A percentile compares a stretch with the other conserved stretches of the same genome.
These are phyloP conservation scores for Aspergillus piperis DNA, from an alignment of 2,329 filamentous ascomycete genomes.

Conservation along the genomic window DNA sequence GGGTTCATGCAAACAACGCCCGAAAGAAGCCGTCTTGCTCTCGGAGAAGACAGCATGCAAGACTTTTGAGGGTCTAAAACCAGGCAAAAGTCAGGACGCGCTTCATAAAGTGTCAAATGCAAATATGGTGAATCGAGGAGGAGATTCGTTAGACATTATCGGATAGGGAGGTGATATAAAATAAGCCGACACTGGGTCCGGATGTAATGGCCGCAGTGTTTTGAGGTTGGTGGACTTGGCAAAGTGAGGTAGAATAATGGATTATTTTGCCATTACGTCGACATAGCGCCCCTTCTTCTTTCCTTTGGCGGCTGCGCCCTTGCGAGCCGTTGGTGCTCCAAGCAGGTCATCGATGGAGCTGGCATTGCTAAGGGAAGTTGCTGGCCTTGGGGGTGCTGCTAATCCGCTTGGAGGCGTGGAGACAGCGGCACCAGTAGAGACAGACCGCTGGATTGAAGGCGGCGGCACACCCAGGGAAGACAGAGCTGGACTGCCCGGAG, in stretches of 20 bases:
- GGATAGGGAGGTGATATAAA: slow-evolving; percentile 16
- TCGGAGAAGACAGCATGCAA: slow-evolving; percentile 14
- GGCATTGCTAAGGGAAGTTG: slow-evolving; percentile 85
- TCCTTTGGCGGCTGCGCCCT: slow-evolving; percentile 64
- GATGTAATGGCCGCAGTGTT: neutral
- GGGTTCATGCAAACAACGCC: slow-evolving; percentile 10
- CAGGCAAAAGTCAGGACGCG: slow-evolving; percentile 13
- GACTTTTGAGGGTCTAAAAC: slow-evolving; percentile 13
- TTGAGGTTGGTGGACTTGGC: neutral
- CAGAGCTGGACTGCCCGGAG: slow-evolving; percentile 35
- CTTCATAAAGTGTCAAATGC: slow-evolving; percentile 9
- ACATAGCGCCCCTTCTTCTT: slow-evolving; percentile 87
- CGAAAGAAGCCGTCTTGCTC: slow-evolving; percentile 6
- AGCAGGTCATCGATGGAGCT: slow-evolving; percentile 93
- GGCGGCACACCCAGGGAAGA: slow-evolving; percentile 33
- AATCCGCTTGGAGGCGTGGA: slow-evolving; percentile 40
- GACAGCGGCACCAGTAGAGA: slow-evolving; percentile 38
- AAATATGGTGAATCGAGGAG: neutral
- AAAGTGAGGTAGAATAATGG: neutral
- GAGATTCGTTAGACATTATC: slow-evolving; percentile 12
- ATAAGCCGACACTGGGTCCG: slow-evolving; percentile 2
- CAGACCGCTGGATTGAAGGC: slow-evolving; percentile 36
- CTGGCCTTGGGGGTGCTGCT: slow-evolving; percentile 62
- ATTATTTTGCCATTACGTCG: slow-evolving; percentile 83
- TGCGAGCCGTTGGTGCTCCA: slow-evolving; percentile 70